phyloP scores from a whole-genome alignment of 164 flowering plant genomes.

The Chimonanthus praecox region DNA sequence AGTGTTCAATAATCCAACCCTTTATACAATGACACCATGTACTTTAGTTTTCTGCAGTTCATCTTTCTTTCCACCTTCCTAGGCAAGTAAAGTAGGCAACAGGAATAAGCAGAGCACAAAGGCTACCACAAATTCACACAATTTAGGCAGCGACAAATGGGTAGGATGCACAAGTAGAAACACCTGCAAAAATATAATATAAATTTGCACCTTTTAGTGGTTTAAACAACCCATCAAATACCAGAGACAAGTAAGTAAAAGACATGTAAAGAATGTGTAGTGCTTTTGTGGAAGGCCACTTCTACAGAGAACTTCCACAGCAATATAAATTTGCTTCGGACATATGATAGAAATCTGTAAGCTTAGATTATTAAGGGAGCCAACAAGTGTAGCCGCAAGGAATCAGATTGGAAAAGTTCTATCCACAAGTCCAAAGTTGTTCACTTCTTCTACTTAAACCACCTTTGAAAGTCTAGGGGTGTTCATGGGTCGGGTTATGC shows the following conservation, averaged over 20 bases:
- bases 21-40: conserved; percentile 2
- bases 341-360: neutral
- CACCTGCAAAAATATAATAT: conserved; percentile 48
- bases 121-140: neutral
- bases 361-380: neutral
- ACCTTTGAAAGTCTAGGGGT: too few species aligned
- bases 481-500: too few species aligned
- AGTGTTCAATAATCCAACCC: neutral
- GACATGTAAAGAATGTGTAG: neutral
- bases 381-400: neutral
- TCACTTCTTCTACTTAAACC: too few species aligned
- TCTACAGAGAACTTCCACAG: too few species aligned
- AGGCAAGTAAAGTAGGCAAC: neutral
- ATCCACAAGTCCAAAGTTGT: too few species aligned
- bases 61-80: neutral
- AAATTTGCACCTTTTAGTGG: neutral
- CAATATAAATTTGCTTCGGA: neutral
- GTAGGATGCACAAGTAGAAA: conserved; percentile 95
- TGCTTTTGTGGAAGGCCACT: neutral
- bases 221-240: neutral
- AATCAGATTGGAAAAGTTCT: too few species aligned
- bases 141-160: conserved; percentile 58
- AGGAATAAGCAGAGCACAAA: conserved; percentile 4
- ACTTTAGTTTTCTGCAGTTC: neutral
- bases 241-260: neutral